Base-by-base conservation (phyloP, 306 rosid species). In the Cucumis sativus region DNA sequence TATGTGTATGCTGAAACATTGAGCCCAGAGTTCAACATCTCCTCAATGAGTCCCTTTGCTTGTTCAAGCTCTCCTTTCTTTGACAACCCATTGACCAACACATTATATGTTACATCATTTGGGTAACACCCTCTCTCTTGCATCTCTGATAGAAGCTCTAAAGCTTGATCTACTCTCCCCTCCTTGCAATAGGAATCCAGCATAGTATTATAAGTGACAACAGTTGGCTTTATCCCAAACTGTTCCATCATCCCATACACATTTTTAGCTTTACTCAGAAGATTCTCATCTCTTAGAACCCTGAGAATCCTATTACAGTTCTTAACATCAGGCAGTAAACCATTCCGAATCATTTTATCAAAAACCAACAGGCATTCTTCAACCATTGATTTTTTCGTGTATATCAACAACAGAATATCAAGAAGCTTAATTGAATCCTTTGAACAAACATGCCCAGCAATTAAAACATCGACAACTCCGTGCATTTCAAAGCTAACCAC, bases 231-330 rank as follows among this genome's bases (percentile, higher is more conserved):
- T 14, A 92, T 81, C 45, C 92, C 96, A 63, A 62, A 79, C 84
- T 82, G 86, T 63, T 75, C 77, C 96, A 92, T 92, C 15, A 74
- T 77, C 79, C 74, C 79, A 82, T 85, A 90, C 79, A 92, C 84
- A 33, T 84, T 89, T 57, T 80, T 85, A 58, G 86, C 88, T 67
- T 75, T 81, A 57, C 25, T 63, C 57, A 49, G 60, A 57, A 85
- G 79, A 23, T 78, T 39, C 74, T 64, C 83, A 79, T 90, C 88
- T 79, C 89, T 85, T 77, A 92, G 81, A 80, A 84, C 59, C 80
- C 80, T 92, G 49, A 92, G 88, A 80, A 90, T 77, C 86, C 96
- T 90, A 85, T 92, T 92, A 77, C 94, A 92, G 79, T 86, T 88
- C 82, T 40, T 84, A 78, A 89, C 90, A 77, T 88, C 92, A 0